Evolutionary conservation across 768 basidiomycete species (phyloP).

Genomic region (Porpolomopsis calyptriformis): DNA sequence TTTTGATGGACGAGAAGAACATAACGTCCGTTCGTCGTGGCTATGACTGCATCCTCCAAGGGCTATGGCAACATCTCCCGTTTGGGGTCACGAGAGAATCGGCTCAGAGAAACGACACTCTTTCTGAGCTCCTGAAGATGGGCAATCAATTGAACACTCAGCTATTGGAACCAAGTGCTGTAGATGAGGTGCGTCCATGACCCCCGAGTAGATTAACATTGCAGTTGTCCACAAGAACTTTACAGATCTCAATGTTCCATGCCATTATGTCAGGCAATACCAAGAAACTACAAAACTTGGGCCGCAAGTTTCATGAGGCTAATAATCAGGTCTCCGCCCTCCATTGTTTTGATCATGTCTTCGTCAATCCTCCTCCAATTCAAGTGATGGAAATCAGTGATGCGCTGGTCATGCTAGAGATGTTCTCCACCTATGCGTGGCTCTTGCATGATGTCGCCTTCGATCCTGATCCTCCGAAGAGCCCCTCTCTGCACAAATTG

Average conservation of each 20-base stretch:
- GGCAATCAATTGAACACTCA: slow-evolving; percentile 9
- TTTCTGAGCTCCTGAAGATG: slow-evolving; percentile 18
- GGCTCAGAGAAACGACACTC: slow-evolving; percentile 7
- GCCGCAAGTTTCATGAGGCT: slow-evolving; percentile 17
- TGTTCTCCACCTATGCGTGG: slow-evolving; percentile 27
- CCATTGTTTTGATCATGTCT: slow-evolving; percentile 35
- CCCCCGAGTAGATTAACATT: too few relatives aligned
- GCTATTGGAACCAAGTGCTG: too few relatives aligned
- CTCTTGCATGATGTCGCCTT: slow-evolving; percentile 21
- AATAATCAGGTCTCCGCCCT: slow-evolving; percentile 26
- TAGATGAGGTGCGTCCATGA: too few relatives aligned
- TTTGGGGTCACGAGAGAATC: slow-evolving; percentile 24
- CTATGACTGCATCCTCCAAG: slow-evolving; percentile 28
- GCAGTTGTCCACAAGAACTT: neutral
- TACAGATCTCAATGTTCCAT: slow-evolving; percentile 25
- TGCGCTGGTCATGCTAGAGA: slow-evolving; percentile 20
- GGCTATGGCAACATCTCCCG: slow-evolving; percentile 35
- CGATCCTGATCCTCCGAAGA: slow-evolving; percentile 19
- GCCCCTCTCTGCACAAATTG: slow-evolving; percentile 19
- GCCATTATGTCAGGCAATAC: slow-evolving; percentile 20
- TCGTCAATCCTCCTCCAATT: slow-evolving; percentile 20
- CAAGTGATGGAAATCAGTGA: slow-evolving; percentile 15
- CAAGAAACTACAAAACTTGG: slow-evolving; percentile 22
- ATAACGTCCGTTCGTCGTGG: slow-evolving; percentile 24
- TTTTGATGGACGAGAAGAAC: slow-evolving; percentile 26